Evolutionary conservation across 2,329 filamentous ascomycete genomes (phyloP).

Genomic region (Zarea fungicola): DNA sequence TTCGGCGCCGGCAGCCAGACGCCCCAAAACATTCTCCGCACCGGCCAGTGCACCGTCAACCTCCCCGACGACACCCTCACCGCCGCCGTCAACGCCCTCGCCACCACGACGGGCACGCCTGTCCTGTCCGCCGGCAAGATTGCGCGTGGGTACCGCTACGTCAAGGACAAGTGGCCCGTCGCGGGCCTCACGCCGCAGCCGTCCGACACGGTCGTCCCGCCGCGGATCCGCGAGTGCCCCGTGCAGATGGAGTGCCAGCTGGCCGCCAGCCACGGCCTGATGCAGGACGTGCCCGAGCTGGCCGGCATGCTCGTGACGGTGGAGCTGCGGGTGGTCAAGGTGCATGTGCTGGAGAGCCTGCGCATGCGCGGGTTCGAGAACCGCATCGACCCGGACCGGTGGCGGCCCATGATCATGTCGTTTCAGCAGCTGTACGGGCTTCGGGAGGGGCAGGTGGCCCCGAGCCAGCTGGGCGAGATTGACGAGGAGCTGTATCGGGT

Average conservation of each 20-base stretch:
- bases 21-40: slow-evolving; percentile 34
- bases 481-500: slow-evolving; percentile 27
- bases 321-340: slow-evolving; percentile 32
- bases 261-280: slow-evolving; percentile 26
- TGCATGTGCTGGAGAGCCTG: slow-evolving; percentile 28
- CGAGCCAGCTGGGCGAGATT: slow-evolving; percentile 22
- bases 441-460: slow-evolving; percentile 21
- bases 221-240: slow-evolving; percentile 33
- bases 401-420: slow-evolving; percentile 39
- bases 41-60: slow-evolving; percentile 38
- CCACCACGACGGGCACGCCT: slow-evolving; percentile 31
- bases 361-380: slow-evolving; percentile 32
- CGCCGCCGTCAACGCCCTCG: slow-evolving; percentile 31
- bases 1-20: slow-evolving; percentile 32
- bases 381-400: slow-evolving; percentile 36
- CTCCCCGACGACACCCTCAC: slow-evolving; percentile 32
- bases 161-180: slow-evolving; percentile 34
- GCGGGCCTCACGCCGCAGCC: slow-evolving; percentile 28
- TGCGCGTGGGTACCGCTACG: slow-evolving; percentile 28
- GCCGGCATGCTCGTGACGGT: slow-evolving; percentile 26
- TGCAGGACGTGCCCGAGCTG: slow-evolving; percentile 26
- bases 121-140: slow-evolving; percentile 24
- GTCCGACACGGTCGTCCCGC: slow-evolving; percentile 29
- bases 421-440: slow-evolving; percentile 40
- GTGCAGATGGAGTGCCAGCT: slow-evolving; percentile 39